These are phyloP conservation scores for Naganishia friedmannii DNA, from an alignment of 768 basidiomycete genomes.

Conservation along the genomic window DNA sequence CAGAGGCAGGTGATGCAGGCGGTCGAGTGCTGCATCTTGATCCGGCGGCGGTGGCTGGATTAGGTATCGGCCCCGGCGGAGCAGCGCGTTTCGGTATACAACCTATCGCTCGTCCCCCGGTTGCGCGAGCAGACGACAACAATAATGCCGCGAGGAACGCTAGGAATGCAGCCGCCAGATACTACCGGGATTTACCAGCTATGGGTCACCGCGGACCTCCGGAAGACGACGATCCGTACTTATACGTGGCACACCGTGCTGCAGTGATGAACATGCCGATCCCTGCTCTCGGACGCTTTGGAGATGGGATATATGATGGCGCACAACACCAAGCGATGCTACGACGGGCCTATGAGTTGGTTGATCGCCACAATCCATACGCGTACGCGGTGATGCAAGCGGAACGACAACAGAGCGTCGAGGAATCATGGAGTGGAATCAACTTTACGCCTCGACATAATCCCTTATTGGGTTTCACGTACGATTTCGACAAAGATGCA, in stretches of 20 bases:
- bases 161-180: too few relatives aligned
- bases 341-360: too few relatives aligned
- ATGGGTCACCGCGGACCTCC: too few relatives aligned
- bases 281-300: too few relatives aligned
- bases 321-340: too few relatives aligned
- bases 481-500: conserved; percentile 38
- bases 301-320: too few relatives aligned
- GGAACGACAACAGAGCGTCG: conserved; percentile 27
- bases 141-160: too few relatives aligned
- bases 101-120: not conserved
- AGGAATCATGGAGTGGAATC: conserved; percentile 36
- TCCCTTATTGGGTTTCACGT: conserved; percentile 32
- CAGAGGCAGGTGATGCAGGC: not conserved
- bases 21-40: not conserved
- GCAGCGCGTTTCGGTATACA: not conserved
- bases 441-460: conserved; percentile 28
- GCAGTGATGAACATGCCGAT: too few relatives aligned
- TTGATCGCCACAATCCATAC: too few relatives aligned
- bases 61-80: not conserved
- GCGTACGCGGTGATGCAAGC: not conserved
- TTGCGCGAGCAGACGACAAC: not conserved
- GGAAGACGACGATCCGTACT: too few relatives aligned
- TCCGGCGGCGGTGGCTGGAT: not conserved
- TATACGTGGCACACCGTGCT: too few relatives aligned
- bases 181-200: too few relatives aligned